phyloP scores from a whole-genome alignment of 148 eudicot genomes.

The Spergularia marina region DNA sequence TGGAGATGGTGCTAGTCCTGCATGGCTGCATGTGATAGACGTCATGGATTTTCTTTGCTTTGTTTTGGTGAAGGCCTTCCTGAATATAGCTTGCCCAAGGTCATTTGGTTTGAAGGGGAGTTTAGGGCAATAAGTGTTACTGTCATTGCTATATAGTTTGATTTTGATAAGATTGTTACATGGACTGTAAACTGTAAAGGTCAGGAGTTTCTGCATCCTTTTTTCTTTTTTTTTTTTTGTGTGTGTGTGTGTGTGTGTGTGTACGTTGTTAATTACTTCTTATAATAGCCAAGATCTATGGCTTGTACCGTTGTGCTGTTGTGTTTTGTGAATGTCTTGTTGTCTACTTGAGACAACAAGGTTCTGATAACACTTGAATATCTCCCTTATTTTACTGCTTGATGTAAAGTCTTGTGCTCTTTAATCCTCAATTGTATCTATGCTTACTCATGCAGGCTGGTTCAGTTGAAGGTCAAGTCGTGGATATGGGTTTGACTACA shows the following conservation, averaged over 20 bases:
- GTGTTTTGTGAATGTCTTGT: constrained; percentile 9
- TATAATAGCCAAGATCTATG: background rate
- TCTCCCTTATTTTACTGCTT: background rate
- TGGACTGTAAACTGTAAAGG: background rate
- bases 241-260: too few species aligned
- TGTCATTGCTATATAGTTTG: background rate
- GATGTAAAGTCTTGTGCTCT: background rate
- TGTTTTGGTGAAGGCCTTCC: constrained; percentile 1
- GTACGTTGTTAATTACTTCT: background rate
- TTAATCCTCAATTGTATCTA: constrained; percentile 11
- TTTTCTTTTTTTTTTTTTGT: too few species aligned
- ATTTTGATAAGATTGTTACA: background rate
- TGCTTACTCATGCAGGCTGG: constrained; percentile 70
- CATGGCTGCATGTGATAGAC: background rate
- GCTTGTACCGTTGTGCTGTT: constrained; percentile 22
- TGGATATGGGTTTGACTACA: constrained; percentile 90
- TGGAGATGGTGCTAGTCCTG: constrained; percentile 4
- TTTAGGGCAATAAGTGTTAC: background rate
- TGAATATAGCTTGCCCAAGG: background rate
- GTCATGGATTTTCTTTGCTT: constrained; percentile 5
- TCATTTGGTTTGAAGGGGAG: background rate
- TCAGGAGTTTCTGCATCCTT: background rate
- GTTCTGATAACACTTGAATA: background rate
- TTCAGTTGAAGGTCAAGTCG: constrained; percentile 95
- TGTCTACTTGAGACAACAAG: background rate